Evolutionary conservation across 345 rosid species (phyloP).

Genomic region (Jatropha curcas): DNA sequence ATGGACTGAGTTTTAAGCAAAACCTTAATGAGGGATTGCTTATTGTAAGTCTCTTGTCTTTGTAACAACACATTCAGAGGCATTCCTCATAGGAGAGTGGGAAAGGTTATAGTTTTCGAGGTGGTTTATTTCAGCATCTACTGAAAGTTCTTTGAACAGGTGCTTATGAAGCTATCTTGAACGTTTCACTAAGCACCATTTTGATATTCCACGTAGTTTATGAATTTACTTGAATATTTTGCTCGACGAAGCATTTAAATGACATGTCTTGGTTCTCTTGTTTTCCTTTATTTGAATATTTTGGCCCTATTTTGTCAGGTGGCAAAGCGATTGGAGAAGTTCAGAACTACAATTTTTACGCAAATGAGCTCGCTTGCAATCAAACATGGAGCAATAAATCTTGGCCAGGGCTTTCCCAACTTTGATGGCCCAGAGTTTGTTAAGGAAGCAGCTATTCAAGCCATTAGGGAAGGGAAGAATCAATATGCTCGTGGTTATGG

Average conservation of each 20-base stretch:
- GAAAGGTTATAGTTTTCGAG: too few species aligned
- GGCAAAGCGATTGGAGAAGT: constrained; percentile 87
- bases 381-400: constrained; percentile 86
- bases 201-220: too few species aligned
- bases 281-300: not conserved
- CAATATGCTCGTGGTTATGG: constrained; percentile 96
- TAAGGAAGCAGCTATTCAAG: constrained; percentile 91
- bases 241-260: not conserved
- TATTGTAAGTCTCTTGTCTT: too few species aligned
- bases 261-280: not conserved
- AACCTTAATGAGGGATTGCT: too few species aligned
- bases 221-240: not conserved
- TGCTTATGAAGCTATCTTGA: too few species aligned
- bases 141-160: too few species aligned
- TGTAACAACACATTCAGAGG: too few species aligned
- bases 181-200: too few species aligned
- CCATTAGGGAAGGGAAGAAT: constrained; percentile 83
- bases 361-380: constrained; percentile 85
- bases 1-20: too few species aligned
- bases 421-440: constrained; percentile 97
- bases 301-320: constrained; percentile 40
- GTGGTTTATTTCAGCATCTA: too few species aligned
- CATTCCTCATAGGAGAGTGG: too few species aligned
- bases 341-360: constrained; percentile 93
- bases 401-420: constrained; percentile 97